These are phyloP conservation scores for Macadamia integrifolia DNA, from an alignment of 164 flowering plant genomes.

Conservation along the genomic window DNA sequence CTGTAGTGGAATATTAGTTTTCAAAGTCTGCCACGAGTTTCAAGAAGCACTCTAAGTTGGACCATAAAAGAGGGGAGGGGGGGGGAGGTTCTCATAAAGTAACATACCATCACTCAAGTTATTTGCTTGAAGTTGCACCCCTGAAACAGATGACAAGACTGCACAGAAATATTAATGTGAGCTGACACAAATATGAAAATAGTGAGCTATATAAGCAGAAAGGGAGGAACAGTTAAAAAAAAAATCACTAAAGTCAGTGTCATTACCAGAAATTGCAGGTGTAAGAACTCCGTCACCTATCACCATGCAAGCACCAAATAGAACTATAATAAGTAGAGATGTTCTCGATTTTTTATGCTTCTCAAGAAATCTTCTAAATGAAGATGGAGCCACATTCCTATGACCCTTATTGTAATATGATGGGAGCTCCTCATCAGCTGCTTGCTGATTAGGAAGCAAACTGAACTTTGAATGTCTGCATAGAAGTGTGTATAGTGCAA, in stretches of 20 bases:
- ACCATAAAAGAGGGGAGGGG: not conserved
- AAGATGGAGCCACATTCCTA: conserved; percentile 21
- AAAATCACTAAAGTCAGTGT: conserved; percentile 2
- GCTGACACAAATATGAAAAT: conserved; percentile 1
- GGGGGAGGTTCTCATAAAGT: not conserved
- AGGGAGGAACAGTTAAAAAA: not conserved
- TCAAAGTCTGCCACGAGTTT: not conserved
- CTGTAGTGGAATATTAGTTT: not conserved
- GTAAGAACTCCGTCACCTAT: conserved; percentile 50
- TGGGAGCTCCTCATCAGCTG: conserved; percentile 70
- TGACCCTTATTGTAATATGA: conserved; percentile 33
- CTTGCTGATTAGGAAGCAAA: conserved; percentile 65
- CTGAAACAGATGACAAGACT: conserved; percentile 65
- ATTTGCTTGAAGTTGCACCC: conserved; percentile 33
- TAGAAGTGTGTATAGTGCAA: conserved; percentile 64
- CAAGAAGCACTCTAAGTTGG: not conserved
- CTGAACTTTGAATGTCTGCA: conserved; percentile 58
- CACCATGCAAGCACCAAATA: conserved; percentile 59
- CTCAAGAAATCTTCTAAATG: conserved; percentile 43
- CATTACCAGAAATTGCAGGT: conserved; percentile 66
- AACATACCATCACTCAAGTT: conserved; percentile 31
- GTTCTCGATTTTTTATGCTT: conserved; percentile 46
- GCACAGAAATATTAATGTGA: conserved; percentile 19
- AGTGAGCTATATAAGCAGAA: not conserved
- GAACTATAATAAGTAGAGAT: conserved; percentile 43